phyloP scores from a whole-genome alignment of 371 early-diverging fungal species.

The Homolaphlyctis polyrhiza region DNA sequence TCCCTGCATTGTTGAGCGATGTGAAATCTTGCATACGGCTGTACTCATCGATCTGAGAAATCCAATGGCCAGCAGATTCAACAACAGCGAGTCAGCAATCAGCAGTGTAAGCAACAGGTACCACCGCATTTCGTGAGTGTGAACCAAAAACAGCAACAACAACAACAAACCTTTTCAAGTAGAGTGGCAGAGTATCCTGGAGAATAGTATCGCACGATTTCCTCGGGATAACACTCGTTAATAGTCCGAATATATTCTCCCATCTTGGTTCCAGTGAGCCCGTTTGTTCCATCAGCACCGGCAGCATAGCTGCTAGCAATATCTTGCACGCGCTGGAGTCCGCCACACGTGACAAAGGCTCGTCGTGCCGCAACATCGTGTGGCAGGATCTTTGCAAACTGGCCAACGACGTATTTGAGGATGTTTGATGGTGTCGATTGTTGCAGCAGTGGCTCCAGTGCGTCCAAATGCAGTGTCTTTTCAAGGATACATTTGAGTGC shows the following conservation, averaged over 20 bases:
- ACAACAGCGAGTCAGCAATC: too few relatives aligned
- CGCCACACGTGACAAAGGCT: slow-evolving; percentile 48
- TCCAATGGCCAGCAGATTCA: too few relatives aligned
- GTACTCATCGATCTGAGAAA: slow-evolving; percentile 18
- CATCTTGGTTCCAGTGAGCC: slow-evolving; percentile 40
- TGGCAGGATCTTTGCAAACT: slow-evolving; percentile 52
- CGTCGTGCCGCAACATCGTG: slow-evolving; percentile 47
- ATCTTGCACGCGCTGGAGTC: slow-evolving; percentile 47
- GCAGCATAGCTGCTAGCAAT: slow-evolving; percentile 31
- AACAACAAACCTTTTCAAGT: slow-evolving; percentile 36
- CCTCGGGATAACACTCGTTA: slow-evolving; percentile 56
- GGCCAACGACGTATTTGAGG: slow-evolving; percentile 48
- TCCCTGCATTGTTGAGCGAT: background rate
- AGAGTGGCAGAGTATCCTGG: slow-evolving; percentile 49
- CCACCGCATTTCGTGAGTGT: too few relatives aligned
- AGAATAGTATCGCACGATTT: slow-evolving; percentile 53
- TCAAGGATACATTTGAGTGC: slow-evolving; percentile 47
- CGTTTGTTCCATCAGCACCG: background rate
- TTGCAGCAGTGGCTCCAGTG: slow-evolving; percentile 46
- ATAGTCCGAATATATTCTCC: slow-evolving; percentile 46
- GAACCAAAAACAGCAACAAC: background rate
- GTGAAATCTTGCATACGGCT: slow-evolving; percentile 13
- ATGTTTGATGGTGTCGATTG: slow-evolving; percentile 41
- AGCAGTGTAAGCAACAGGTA: background rate
- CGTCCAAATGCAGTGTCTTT: slow-evolving; percentile 43